These are phyloP conservation scores for Populus tremula DNA, from an alignment of 345 rosid species.

Conservation along the genomic window DNA sequence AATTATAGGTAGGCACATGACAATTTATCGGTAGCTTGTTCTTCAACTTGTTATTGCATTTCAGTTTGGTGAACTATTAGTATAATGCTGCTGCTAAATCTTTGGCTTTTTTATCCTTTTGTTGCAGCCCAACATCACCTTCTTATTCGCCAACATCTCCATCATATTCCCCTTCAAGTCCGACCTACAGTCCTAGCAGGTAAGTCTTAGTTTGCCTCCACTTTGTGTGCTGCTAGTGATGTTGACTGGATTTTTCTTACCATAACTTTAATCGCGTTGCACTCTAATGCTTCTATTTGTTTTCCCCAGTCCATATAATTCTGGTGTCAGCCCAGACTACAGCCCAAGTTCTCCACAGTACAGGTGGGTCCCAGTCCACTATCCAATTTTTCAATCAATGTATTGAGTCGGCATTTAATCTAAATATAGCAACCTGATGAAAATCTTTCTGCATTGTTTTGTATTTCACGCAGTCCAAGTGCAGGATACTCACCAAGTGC, in stretches of 20 bases:
- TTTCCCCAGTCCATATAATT: constrained; percentile 61
- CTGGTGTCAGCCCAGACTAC: constrained; percentile 71
- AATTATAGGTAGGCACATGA: constrained; percentile 56
- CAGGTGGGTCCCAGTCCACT: constrained; percentile 34
- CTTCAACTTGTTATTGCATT: not conserved
- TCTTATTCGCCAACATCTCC: constrained; percentile 95
- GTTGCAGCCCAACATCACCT: constrained; percentile 80
- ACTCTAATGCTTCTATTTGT: not conserved
- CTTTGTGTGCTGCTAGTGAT: not conserved
- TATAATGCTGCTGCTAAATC: not conserved
- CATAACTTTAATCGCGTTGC: not conserved
- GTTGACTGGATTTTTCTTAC: not conserved
- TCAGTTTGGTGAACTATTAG: not conserved
- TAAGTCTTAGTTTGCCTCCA: constrained; percentile 14
- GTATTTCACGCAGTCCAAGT: constrained; percentile 47
- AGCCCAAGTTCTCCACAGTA: constrained; percentile 70
- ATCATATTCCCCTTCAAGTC: constrained; percentile 86
- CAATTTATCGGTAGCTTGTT: not conserved
- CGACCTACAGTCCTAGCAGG: constrained; percentile 95
- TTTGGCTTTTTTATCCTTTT: not conserved
- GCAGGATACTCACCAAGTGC: constrained; percentile 84
- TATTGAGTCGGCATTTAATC: not conserved
- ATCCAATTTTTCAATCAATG: not conserved
- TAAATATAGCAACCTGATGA: not conserved
- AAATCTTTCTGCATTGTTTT: not conserved